Base-by-base conservation (phyloP, 2,329 filamentous ascomycete species). In the Pyricularia sp. region DNA sequence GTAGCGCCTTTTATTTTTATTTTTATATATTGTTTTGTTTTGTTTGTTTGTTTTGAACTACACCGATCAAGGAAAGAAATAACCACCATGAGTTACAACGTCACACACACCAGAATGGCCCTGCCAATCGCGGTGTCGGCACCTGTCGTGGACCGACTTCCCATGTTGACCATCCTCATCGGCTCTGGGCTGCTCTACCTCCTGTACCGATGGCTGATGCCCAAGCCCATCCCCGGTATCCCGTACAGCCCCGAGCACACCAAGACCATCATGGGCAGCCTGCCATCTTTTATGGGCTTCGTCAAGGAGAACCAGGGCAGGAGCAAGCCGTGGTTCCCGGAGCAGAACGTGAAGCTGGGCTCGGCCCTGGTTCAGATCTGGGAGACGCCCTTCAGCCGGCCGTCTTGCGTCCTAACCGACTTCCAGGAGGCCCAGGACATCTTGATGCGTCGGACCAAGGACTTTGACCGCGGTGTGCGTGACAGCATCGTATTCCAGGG, bases 381-480 rank as follows among this genome's bases (percentile, higher is more conserved):
- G 33, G 67, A 71, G 26, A 14, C 26, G 5, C 67, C 71, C 4
- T 71, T 71, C 7, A 71, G 74, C 59, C 69, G 66, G 31, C 75
- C 74, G 10, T 67, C 73, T 31, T 67, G 76, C 7, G 50, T 77
- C 6, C 20, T 77, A 7, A 66, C 74, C 28, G 76, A 77, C 68
- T 72, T 72, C 17, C 71, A 72, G 30, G 75, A 77, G 70, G 64
- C 70, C 64, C 72, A 77, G 50, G 76, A 78, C 69, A 74, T 78
- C 28, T 66, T 77, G 17, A 14, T 74, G 20, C 72, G 73, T 17
- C 73, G 76, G 25, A 70, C 69, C 42, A 73, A 72, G 66, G 75
- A 77, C 68, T 79, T 79, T 64, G 77, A 79, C 71, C 73, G 74
- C 30, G 72, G 75, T 0, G 50, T 69, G 5, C 55, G 55, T 12